phyloP scores from a whole-genome alignment of 2,329 filamentous ascomycete genomes.

The Immersiporthe knoxdaviesiana region DNA sequence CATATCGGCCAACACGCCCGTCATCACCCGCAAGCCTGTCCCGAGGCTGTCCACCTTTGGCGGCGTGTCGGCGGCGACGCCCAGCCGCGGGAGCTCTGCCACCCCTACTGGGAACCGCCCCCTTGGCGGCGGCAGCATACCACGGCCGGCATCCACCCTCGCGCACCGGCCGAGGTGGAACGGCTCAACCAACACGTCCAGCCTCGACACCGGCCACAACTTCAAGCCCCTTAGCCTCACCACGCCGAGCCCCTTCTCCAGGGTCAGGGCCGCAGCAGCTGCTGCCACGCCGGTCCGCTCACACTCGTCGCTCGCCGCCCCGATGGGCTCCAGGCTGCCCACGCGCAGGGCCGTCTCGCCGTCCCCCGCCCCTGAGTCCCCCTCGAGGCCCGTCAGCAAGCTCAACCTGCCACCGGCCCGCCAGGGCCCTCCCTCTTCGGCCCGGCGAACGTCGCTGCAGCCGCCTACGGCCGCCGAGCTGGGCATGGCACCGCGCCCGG shows the following conservation, averaged over 20 bases:
- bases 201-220: slow-evolving; percentile 69
- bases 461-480: slow-evolving; percentile 44
- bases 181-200: slow-evolving; percentile 63
- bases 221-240: slow-evolving; percentile 66
- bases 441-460: slow-evolving; percentile 42
- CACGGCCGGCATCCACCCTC: slow-evolving; percentile 51
- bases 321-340: slow-evolving; percentile 49
- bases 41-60: slow-evolving; percentile 52
- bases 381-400: slow-evolving; percentile 48
- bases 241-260: slow-evolving; percentile 61
- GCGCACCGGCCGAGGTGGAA: slow-evolving; percentile 75
- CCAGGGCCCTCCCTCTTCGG: slow-evolving; percentile 48
- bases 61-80: slow-evolving; percentile 40
- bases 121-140: slow-evolving; percentile 36
- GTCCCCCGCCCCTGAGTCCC: slow-evolving; percentile 51
- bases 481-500: slow-evolving; percentile 48
- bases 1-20: slow-evolving; percentile 49
- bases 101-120: slow-evolving; percentile 51
- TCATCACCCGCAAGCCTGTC: slow-evolving; percentile 46
- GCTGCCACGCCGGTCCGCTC: slow-evolving; percentile 42
- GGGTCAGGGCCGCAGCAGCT: slow-evolving; percentile 45
- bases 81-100: slow-evolving; percentile 48
- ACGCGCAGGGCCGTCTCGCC: slow-evolving; percentile 55
- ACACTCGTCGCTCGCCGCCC: slow-evolving; percentile 43
- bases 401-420: slow-evolving; percentile 56